Evolutionary conservation across 208 protist species (phyloP).

Genomic region (Strigomonas galati): DNA sequence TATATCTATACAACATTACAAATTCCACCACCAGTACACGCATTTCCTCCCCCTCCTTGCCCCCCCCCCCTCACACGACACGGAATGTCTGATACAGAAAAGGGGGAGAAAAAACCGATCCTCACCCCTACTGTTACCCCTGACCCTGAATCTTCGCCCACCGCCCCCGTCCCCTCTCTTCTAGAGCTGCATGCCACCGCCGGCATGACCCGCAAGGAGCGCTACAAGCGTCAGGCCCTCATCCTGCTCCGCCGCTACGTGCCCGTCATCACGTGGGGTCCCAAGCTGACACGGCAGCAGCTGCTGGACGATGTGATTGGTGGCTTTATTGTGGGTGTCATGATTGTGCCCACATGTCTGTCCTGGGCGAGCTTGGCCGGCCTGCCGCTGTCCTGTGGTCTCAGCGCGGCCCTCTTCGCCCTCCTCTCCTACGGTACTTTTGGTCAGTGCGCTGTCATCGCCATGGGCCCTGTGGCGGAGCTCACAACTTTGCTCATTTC

Average conservation of each 20-base stretch:
- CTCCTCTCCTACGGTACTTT: slow-evolving; percentile 49
- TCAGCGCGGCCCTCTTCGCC: slow-evolving; percentile 36
- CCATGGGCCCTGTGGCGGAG: slow-evolving; percentile 45
- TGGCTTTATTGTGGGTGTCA: slow-evolving; percentile 53
- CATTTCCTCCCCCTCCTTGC: too few species aligned
- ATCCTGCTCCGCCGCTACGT: slow-evolving; percentile 24
- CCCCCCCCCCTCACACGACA: too few species aligned
- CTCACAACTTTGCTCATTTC: slow-evolving; percentile 55
- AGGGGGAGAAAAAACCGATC: too few species aligned
- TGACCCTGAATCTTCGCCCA: too few species aligned
- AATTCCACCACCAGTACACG: neutral
- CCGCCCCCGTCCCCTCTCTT: too few species aligned
- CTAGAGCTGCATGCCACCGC: too few species aligned
- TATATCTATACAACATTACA: neutral
- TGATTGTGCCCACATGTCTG: slow-evolving; percentile 47
- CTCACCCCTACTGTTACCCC: too few species aligned
- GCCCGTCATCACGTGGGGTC: slow-evolving; percentile 35
- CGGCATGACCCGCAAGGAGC: too few species aligned
- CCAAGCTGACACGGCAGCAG: slow-evolving; percentile 20
- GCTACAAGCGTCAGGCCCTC: too few species aligned
- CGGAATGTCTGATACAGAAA: too few species aligned
- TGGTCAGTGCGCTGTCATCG: slow-evolving; percentile 36
- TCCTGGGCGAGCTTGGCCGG: slow-evolving; percentile 47
- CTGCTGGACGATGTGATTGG: slow-evolving; percentile 28
- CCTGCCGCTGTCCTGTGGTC: slow-evolving; percentile 37